These are phyloP conservation scores for Chaetomium tenue DNA, from an alignment of 495 filamentous ascomycete genomes.

Conservation along the genomic window DNA sequence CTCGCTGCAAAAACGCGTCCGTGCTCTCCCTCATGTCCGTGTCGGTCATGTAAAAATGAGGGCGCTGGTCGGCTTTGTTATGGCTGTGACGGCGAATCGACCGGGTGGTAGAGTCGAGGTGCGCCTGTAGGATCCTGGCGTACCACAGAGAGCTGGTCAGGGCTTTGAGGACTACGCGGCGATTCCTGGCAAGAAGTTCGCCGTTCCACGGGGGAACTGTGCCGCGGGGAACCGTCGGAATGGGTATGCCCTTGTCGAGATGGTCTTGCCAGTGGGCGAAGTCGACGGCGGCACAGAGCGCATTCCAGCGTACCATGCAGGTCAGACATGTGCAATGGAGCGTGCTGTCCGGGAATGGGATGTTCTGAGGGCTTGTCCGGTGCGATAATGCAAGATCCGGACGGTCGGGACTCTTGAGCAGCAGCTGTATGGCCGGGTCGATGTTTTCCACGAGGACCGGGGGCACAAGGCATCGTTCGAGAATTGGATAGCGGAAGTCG, in stretches of 20 bases:
- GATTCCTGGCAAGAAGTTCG: slow-evolving; percentile 40
- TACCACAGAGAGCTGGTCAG: slow-evolving; percentile 48
- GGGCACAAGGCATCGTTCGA: slow-evolving; percentile 49
- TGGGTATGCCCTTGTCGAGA: slow-evolving; percentile 50
- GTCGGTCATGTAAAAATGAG: slow-evolving; percentile 49
- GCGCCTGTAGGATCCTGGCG: slow-evolving; percentile 49
- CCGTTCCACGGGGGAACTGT: slow-evolving; percentile 47
- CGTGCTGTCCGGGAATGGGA: slow-evolving; percentile 40
- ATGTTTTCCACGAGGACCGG: slow-evolving; percentile 46
- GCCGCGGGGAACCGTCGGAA: slow-evolving; percentile 51
- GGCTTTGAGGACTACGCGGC: slow-evolving; percentile 42
- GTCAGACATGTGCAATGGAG: slow-evolving; percentile 53
- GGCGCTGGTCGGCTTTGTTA: slow-evolving; percentile 47
- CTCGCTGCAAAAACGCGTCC: slow-evolving; percentile 48
- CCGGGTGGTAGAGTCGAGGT: slow-evolving; percentile 49
- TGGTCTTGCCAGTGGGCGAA: slow-evolving; percentile 54
- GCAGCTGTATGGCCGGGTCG: slow-evolving; percentile 35
- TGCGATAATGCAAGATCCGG: slow-evolving; percentile 40
- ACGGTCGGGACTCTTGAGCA: slow-evolving; percentile 39
- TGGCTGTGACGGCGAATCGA: slow-evolving; percentile 50
- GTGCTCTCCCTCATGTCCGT: slow-evolving; percentile 43
- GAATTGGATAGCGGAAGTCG: slow-evolving; percentile 44
- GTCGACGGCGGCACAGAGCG: slow-evolving; percentile 51
- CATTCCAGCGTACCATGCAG: slow-evolving; percentile 54
- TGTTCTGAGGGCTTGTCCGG: slow-evolving; percentile 50